These are phyloP conservation scores for Citrus inodora DNA, from an alignment of 345 rosid species.

Conservation along the genomic window DNA sequence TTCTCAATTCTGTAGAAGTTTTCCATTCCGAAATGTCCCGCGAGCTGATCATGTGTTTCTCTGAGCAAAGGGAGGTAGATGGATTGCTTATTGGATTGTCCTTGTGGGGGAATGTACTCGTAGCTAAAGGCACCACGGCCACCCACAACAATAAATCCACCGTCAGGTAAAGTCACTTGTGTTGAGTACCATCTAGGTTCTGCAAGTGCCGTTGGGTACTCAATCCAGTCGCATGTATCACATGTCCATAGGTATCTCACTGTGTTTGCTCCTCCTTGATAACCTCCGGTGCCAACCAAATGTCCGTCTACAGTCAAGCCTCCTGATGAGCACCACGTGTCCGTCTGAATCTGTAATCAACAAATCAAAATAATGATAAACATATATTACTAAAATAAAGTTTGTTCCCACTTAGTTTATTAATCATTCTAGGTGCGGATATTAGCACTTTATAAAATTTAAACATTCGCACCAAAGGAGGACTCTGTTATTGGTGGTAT, in stretches of 20 bases:
- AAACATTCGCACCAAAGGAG: too few species aligned
- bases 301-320: conserved; percentile 66
- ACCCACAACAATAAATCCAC: conserved; percentile 71
- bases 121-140: conserved; percentile 69
- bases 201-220: conserved; percentile 64
- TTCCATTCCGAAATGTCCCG: not conserved
- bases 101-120: conserved; percentile 69
- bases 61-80: conserved; percentile 41
- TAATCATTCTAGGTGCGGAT: too few species aligned
- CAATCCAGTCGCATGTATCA: conserved; percentile 52
- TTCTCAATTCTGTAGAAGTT: not conserved
- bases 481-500: too few species aligned
- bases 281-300: conserved; percentile 79
- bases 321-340: conserved; percentile 99
- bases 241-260: conserved; percentile 49
- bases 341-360: conserved; percentile 47
- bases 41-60: conserved; percentile 34
- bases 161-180: conserved; percentile 69
- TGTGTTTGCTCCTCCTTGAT: conserved; percentile 54
- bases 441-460: too few species aligned
- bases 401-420: too few species aligned
- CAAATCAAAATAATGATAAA: too few species aligned
- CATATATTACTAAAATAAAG: too few species aligned
- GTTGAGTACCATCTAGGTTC: conserved; percentile 85
- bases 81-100: conserved; percentile 36